Conservation (phyloP, 2,329 filamentous ascomycete species). For the Fusarium pilosicola region DNA sequence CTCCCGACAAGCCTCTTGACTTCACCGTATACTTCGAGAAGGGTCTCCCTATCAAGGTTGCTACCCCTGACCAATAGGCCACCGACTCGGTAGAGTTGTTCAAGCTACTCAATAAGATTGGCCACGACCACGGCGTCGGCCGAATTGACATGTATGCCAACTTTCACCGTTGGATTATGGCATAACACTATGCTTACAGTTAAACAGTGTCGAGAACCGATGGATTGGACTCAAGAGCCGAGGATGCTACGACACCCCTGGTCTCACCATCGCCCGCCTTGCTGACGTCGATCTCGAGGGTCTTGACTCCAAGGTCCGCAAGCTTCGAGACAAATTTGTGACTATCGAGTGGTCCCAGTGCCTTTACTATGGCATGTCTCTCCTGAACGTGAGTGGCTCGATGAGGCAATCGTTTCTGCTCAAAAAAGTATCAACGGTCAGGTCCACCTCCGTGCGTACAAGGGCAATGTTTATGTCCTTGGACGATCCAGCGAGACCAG, state of each 20-base stretch:
- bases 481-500: constrained; percentile 56
- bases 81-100: constrained; percentile 75
- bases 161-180: neutral
- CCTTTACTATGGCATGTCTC: constrained; percentile 63
- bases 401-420: constrained; percentile 59
- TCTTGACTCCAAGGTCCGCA: constrained; percentile 63
- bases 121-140: constrained; percentile 71
- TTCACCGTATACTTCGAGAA: constrained; percentile 74
- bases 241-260: constrained; percentile 51
- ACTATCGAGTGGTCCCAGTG: constrained; percentile 57
- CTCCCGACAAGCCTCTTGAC: constrained; percentile 71
- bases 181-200: neutral
- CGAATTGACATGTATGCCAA: constrained; percentile 61
- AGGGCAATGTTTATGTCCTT: constrained; percentile 63
- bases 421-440: constrained; percentile 59
- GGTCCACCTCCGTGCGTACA: constrained; percentile 51
- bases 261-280: constrained; percentile 39
- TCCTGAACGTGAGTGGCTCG: constrained; percentile 58
- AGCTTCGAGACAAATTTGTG: constrained; percentile 62
- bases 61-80: constrained; percentile 63
- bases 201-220: constrained; percentile 55
- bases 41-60: constrained; percentile 73
- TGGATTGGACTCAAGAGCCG: constrained; percentile 49
- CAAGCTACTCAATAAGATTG: constrained; percentile 71
- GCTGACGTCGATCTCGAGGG: constrained; percentile 62